These are phyloP conservation scores for Fusarium setosum DNA, from an alignment of 2,329 filamentous ascomycete genomes.

Conservation along the genomic window DNA sequence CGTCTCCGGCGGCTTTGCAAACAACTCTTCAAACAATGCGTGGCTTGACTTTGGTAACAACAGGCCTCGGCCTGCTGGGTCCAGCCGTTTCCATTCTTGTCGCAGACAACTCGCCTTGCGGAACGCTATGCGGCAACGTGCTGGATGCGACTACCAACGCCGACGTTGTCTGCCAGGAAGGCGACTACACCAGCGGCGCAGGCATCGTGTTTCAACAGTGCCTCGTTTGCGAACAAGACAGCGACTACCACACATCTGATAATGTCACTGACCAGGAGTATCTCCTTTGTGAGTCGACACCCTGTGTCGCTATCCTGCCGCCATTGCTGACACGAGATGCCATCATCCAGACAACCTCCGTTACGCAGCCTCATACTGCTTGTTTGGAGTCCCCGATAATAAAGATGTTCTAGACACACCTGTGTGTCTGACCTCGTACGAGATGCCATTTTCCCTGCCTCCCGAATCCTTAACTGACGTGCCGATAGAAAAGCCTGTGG, in stretches of 20 bases:
- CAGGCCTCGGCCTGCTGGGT: slow-evolving; percentile 31
- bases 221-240: slow-evolving; percentile 63
- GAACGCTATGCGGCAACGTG: slow-evolving; percentile 64
- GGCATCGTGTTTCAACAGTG: slow-evolving; percentile 65
- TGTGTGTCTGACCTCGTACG: slow-evolving; percentile 65
- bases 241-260: slow-evolving; percentile 56
- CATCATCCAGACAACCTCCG: slow-evolving; percentile 66
- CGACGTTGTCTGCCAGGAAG: slow-evolving; percentile 62
- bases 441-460: background rate
- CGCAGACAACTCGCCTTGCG: slow-evolving; percentile 61
- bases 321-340: slow-evolving; percentile 23
- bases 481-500: slow-evolving; percentile 62
- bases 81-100: slow-evolving; percentile 53
- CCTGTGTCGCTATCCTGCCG: background rate
- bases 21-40: slow-evolving; percentile 10
- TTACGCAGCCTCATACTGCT: slow-evolving; percentile 65
- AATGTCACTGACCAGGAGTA: slow-evolving; percentile 64
- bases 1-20: background rate
- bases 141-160: slow-evolving; percentile 56
- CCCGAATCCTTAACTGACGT: slow-evolving; percentile 3
- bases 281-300: slow-evolving; percentile 63
- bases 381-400: slow-evolving; percentile 62
- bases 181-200: slow-evolving; percentile 50
- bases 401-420: slow-evolving; percentile 57
- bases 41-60: slow-evolving; percentile 21